Conservation (phyloP, 208 protist genomes). For the Leptomonas pyrrhocoris region DNA sequence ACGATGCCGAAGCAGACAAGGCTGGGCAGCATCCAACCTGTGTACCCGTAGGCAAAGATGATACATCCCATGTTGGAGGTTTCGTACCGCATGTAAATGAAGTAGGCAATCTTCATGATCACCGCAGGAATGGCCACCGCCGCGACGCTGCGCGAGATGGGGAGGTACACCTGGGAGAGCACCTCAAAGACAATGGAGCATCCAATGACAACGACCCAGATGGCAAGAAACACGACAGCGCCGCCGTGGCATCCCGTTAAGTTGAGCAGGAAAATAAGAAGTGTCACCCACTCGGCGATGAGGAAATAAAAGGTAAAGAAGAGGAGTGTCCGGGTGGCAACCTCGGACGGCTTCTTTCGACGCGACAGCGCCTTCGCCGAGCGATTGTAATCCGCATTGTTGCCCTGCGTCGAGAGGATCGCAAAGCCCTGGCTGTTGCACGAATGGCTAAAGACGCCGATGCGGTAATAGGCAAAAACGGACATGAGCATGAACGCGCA, state of each 20-base stretch:
- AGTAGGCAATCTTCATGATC: conserved; percentile 51
- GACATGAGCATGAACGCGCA: conserved; percentile 53
- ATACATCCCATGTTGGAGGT: conserved; percentile 17
- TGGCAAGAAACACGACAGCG: conserved; percentile 31
- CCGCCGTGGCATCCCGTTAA: conserved; percentile 27
- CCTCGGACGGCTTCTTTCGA: conserved; percentile 23
- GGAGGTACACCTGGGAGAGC: conserved; percentile 39
- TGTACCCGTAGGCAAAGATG: conserved; percentile 33
- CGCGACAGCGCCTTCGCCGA: conserved; percentile 10
- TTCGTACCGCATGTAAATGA: conserved; percentile 22
- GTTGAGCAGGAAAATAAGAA: conserved; percentile 52
- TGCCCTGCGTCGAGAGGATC: conserved; percentile 36
- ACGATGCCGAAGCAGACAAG: conserved; percentile 51
- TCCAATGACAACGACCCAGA: conserved; percentile 41
- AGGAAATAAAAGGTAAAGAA: conserved; percentile 34
- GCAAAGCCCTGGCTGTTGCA: conserved; percentile 79
- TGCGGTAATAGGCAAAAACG: conserved; percentile 61
- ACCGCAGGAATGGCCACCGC: conserved; percentile 36
- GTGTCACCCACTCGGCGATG: conserved; percentile 21
- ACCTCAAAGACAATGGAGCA: conserved; percentile 33
- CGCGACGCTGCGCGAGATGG: conserved; percentile 36
- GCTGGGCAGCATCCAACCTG: conserved; percentile 35
- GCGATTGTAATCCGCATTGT: conserved; percentile 4
- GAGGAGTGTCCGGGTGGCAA: conserved; percentile 26
- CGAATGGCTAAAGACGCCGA: conserved; percentile 63